Evolutionary conservation across 2,329 filamentous ascomycete species (phyloP), one percentile per base, ranked within the genome.

Genomic region (Paracoccidioides brasiliensis): DNA sequence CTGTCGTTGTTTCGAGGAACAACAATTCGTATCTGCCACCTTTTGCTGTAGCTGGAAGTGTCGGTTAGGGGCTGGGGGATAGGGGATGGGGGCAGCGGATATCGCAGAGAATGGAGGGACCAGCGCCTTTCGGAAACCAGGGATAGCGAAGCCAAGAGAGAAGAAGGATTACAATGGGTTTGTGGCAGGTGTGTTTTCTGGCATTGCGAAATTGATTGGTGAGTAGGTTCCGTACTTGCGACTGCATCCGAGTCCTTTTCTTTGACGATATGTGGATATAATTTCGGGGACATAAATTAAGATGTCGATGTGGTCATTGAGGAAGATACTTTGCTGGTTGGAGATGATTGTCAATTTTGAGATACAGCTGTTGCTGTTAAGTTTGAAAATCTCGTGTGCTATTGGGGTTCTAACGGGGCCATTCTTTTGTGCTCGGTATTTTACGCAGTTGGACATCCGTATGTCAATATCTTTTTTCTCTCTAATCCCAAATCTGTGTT

Each of bases 121-220:
- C 30, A 30, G 22, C 32, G 30, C 37, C 5, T 4, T 52, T 32
- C 38, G 35, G 28, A 42, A 51, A 9, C 49, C 22, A n/a, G 49
- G 14, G 15, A 37, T 30, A 40, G 22, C 42, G 12, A 6, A 9
- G 3, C 55, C 60, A 30, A 45, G 52, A 40, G 57, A 56, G 14
- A 70, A 66, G 58, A 69, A 66, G 62, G 85, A 87, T 68, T 97
- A 96, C 76, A 90, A 88, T 66, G 93, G 91, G n/a, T 98, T 97
- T 68, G 88, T 96, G 33, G 93, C 88, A 0, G 93, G 93, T n/a
- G 83, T 96, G 5, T 96, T 96, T 68, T 95, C 88, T 41, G 93
- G 93, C 30, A 85, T 97, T 65, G 84, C 90, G 57, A 97, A 97
- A 74, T 75, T 96, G 56, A 82, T 81, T 64, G 88, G 89, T 91